Percentiles rank a stretch among this genome's conserved stretches.
phyloP scores from a whole-genome alignment of 31 red algal species.

The Porphyra umbilicalis region DNA sequence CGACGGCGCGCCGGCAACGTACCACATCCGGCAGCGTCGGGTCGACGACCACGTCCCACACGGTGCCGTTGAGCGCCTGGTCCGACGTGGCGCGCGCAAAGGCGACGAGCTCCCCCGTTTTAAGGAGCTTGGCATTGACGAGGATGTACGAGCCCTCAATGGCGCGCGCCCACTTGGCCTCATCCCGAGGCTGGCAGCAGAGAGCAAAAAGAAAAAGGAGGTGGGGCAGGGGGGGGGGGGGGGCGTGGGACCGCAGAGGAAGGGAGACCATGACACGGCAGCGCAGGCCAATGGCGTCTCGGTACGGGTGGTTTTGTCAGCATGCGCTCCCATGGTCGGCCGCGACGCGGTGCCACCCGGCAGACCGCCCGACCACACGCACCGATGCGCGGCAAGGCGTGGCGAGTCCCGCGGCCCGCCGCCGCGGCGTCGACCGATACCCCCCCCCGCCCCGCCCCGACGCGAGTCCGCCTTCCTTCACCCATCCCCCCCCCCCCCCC shows the following conservation, averaged over 20 bases:
- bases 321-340: too few species aligned
- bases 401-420: too few species aligned
- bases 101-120: conserved; percentile 40
- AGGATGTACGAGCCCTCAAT: conserved; percentile 54
- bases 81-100: conserved; percentile 85
- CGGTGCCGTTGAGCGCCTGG: conserved; percentile 71
- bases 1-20: conserved; percentile 3
- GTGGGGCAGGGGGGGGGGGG: not conserved
- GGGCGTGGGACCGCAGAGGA: not conserved
- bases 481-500: too few species aligned
- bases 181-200: conserved; percentile 25
- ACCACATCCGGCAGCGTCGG: conserved; percentile 74
- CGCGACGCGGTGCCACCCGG: too few species aligned
- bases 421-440: too few species aligned
- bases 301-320: too few species aligned
- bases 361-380: too few species aligned
- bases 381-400: too few species aligned
- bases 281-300: not conserved
- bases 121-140: conserved; percentile 55
- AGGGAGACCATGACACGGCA: not conserved
- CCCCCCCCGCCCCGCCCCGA: too few species aligned
- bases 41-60: conserved; percentile 84
- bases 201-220: not conserved
- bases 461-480: too few species aligned
- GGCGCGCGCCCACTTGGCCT: conserved; percentile 60